Evolutionary conservation across 1,139 yeast species (phyloP).

Genomic region (Debaryomycetaceae sp.): DNA sequence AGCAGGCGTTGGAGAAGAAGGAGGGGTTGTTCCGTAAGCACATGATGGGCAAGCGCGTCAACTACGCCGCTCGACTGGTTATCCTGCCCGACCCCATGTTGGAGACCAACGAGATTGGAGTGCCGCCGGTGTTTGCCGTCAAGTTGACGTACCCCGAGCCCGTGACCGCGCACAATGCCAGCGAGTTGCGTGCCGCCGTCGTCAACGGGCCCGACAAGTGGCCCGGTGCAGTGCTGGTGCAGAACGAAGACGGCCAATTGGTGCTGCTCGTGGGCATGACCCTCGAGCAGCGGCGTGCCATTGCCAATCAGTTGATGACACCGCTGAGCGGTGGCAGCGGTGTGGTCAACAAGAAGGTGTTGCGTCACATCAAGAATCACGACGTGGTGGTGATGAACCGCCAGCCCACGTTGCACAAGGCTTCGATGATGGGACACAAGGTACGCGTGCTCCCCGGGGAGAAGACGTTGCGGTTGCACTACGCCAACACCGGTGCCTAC

Average conservation of each 20-base stretch:
- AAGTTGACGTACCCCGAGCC: slow-evolving; percentile 98
- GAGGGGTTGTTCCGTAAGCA: slow-evolving; percentile 98
- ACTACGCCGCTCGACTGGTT: slow-evolving; percentile 97
- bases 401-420: slow-evolving; percentile 98
- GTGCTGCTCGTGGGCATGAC: slow-evolving; percentile 86
- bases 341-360: slow-evolving; percentile 85
- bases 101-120: slow-evolving; percentile 97
- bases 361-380: slow-evolving; percentile 87
- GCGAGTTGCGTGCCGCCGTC: slow-evolving; percentile 89
- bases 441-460: slow-evolving; percentile 97
- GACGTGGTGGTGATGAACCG: slow-evolving; percentile 98
- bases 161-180: slow-evolving; percentile 88
- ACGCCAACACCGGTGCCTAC: slow-evolving; percentile 98
- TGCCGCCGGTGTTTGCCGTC: slow-evolving; percentile 96
- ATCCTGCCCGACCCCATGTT: slow-evolving; percentile 98
- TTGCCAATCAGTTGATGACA: slow-evolving; percentile 90
- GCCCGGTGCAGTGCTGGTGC: slow-evolving; percentile 98
- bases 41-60: slow-evolving; percentile 99
- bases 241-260: slow-evolving; percentile 91
- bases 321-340: slow-evolving; percentile 54
- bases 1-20: slow-evolving; percentile 96
- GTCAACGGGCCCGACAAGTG: slow-evolving; percentile 95
- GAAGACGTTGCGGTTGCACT: slow-evolving; percentile 92
- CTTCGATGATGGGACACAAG: slow-evolving; percentile 99
- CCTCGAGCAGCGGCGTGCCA: slow-evolving; percentile 88